These are phyloP conservation scores for Camptophora hylomeconis DNA, from an alignment of 2,329 filamentous ascomycete genomes.

Conservation along the genomic window DNA sequence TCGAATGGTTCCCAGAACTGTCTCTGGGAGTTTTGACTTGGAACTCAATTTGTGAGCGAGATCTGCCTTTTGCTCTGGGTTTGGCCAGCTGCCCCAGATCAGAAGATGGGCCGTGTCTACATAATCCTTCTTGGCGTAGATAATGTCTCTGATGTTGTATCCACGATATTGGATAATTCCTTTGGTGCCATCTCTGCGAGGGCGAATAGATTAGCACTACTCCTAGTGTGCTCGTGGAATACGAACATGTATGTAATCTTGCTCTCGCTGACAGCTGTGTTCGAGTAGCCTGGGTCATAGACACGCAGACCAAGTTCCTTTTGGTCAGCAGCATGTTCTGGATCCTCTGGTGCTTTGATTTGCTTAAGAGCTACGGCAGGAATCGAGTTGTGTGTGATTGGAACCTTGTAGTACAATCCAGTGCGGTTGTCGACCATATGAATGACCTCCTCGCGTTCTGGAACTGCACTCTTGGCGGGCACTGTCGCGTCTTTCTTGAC, in stretches of 20 bases:
- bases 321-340: too few species aligned
- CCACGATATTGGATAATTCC: conserved; percentile 41
- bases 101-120: conserved; percentile 39
- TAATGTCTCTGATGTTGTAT: conserved; percentile 39
- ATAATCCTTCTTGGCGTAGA: conserved; percentile 37
- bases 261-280: conserved; percentile 22
- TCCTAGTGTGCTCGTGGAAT: not conserved
- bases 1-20: too few species aligned
- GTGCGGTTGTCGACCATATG: conserved; percentile 21
- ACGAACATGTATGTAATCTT: conserved; percentile 23
- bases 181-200: conserved; percentile 31
- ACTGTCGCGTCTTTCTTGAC: not conserved
- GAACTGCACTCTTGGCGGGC: conserved; percentile 11
- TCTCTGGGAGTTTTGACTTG: conserved; percentile 10
- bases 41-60: conserved; percentile 39
- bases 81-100: conserved; percentile 39
- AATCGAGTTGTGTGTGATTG: conserved; percentile 20
- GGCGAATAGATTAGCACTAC: not conserved
- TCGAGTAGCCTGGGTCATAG: conserved; percentile 23
- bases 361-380: conserved; percentile 19
- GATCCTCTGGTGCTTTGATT: conserved; percentile 16
- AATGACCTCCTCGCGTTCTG: conserved; percentile 12
- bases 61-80: conserved; percentile 24
- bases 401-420: conserved; percentile 18
- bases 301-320: conserved; percentile 19